These are phyloP conservation scores for Candida albicans DNA, from an alignment of 1,139 yeast genomes.

Conservation along the genomic window DNA sequence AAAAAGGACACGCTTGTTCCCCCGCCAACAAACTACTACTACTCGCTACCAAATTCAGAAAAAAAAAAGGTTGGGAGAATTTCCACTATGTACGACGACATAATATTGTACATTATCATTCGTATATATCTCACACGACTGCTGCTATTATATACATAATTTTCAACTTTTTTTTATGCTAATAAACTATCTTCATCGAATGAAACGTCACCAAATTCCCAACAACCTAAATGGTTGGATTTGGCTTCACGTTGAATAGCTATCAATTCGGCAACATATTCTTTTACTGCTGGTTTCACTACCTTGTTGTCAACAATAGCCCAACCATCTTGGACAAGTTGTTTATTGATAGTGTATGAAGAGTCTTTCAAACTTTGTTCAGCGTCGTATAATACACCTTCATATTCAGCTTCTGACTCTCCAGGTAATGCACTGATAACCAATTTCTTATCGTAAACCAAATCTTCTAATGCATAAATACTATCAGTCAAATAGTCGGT, in stretches of 20 bases:
- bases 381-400: slow-evolving; percentile 61
- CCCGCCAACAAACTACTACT: too few species aligned
- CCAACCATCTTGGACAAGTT: slow-evolving; percentile 63
- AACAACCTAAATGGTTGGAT: slow-evolving; percentile 60
- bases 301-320: slow-evolving; percentile 53
- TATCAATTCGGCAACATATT: slow-evolving; percentile 40
- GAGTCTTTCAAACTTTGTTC: slow-evolving; percentile 57
- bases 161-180: slow-evolving; percentile 1
- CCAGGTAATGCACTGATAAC: slow-evolving; percentile 56
- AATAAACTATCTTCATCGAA: slow-evolving; percentile 50
- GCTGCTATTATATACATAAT: neutral
- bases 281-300: slow-evolving; percentile 35
- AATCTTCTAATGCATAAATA: slow-evolving; percentile 55
- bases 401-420: slow-evolving; percentile 42
- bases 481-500: slow-evolving; percentile 63
- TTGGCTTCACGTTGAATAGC: slow-evolving; percentile 51
- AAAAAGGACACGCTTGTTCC: too few species aligned
- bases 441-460: slow-evolving; percentile 54
- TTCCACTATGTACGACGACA: neutral
- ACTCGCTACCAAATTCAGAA: too few species aligned
- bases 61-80: neutral
- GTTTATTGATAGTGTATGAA: slow-evolving; percentile 61
- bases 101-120: neutral
- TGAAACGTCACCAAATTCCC: slow-evolving; percentile 80
- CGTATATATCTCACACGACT: slow-evolving; percentile 1